phyloP scores from a whole-genome alignment of 2,329 filamentous ascomycete genomes.

The Ceratocystis harringtonii region DNA sequence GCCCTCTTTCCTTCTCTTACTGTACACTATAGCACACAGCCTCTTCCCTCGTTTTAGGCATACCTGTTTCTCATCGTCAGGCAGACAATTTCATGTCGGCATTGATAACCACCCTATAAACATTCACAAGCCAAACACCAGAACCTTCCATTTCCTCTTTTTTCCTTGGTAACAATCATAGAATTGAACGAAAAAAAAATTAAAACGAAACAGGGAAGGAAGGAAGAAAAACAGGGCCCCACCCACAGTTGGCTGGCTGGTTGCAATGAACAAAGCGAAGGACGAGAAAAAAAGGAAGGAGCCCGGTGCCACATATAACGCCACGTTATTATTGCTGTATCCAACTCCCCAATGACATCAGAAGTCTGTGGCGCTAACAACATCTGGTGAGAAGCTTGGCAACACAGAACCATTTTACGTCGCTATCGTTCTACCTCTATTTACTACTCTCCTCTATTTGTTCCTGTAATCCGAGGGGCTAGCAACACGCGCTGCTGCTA shows the following conservation, averaged over 20 bases:
- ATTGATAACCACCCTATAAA: background rate
- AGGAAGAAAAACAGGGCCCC: background rate
- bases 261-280: background rate
- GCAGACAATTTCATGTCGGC: background rate
- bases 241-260: background rate
- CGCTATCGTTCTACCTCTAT: too few relatives aligned
- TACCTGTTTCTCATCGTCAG: background rate
- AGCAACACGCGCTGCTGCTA: too few relatives aligned
- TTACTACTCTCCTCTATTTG: too few relatives aligned
- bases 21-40: too few relatives aligned
- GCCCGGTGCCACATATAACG: too few relatives aligned
- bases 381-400: background rate
- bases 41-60: too few relatives aligned
- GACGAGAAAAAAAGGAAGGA: background rate
- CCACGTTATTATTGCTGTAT: background rate
- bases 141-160: background rate
- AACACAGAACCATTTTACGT: too few relatives aligned
- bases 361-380: background rate
- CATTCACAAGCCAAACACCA: background rate
- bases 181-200: background rate
- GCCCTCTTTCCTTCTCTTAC: too few relatives aligned
- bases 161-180: background rate
- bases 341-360: background rate
- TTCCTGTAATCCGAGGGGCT: too few relatives aligned
- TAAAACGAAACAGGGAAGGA: slow-evolving; percentile 3